Percentiles rank a stretch among this genome's conserved stretches.
Conservation (phyloP, 345 rosid genomes). For the Brassica nigra region DNA sequence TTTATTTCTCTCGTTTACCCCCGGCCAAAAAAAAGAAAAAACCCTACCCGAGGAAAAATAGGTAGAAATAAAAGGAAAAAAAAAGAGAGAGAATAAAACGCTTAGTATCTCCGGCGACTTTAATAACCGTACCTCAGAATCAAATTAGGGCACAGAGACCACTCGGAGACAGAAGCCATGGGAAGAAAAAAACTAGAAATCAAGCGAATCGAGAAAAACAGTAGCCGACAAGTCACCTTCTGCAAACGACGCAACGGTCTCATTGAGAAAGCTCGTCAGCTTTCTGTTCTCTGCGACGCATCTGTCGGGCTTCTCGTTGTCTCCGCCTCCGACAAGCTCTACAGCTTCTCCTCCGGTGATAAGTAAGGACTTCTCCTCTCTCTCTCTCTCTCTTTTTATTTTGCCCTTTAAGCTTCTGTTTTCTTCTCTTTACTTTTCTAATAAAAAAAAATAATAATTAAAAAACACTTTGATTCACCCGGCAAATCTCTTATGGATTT, state of each 20-base stretch:
- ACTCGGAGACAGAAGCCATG: conserved; percentile 36
- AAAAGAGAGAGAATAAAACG: background rate
- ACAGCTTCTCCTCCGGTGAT: conserved; percentile 39
- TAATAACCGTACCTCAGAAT: conserved; percentile 14
- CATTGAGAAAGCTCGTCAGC: conserved; percentile 73
- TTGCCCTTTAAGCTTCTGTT: background rate
- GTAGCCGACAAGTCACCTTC: conserved; percentile 75
- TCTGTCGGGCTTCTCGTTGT: conserved; percentile 38
- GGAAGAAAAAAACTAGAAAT: conserved; percentile 64
- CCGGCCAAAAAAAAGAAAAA: background rate
- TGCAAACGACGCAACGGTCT: conserved; percentile 62
- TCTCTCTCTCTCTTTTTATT: background rate
- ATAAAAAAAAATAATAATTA: too few relatives aligned
- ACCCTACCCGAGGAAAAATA: background rate
- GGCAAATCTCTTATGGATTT: conserved; percentile 6
- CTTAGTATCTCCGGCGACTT: conserved; percentile 33
- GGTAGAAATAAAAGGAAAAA: background rate
- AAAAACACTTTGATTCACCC: background rate
- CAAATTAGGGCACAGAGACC: conserved; percentile 39
- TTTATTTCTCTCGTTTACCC: conserved; percentile 9
- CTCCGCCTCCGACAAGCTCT: conserved; percentile 37
- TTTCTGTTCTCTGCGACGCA: conserved; percentile 72
- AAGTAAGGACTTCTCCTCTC: conserved; percentile 25
- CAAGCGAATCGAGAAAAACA: conserved; percentile 69
- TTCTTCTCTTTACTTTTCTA: background rate